Evolutionary conservation across 2,329 filamentous ascomycete genomes (phyloP).

Genomic region (Clonostachys chloroleuca): DNA sequence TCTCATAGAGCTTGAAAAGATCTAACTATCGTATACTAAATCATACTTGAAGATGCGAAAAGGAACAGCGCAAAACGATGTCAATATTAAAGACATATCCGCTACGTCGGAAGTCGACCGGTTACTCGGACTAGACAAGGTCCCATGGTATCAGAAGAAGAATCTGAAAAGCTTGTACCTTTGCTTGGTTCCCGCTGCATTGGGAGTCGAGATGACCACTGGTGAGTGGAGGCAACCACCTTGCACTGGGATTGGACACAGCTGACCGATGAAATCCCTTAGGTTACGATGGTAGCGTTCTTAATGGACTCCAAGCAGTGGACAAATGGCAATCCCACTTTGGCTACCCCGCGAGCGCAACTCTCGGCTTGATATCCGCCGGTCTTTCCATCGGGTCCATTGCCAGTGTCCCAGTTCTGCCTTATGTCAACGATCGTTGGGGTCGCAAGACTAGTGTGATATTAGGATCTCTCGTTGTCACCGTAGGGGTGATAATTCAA

Average conservation of each 20-base stretch:
- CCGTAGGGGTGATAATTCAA: constrained; percentile 49
- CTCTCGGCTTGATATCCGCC: constrained; percentile 54
- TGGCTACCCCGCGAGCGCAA: constrained; percentile 26
- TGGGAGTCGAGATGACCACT: constrained; percentile 49
- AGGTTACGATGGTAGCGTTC: constrained; percentile 20
- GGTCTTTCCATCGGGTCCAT: constrained; percentile 48
- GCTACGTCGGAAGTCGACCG: too few species aligned
- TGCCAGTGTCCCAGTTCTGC: constrained; percentile 43
- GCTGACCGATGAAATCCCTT: constrained; percentile 38
- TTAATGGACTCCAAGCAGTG: constrained; percentile 9
- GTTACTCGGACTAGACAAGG: constrained; percentile 24
- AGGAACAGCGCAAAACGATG: too few species aligned
- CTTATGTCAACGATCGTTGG: constrained; percentile 40
- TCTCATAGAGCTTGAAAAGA: too few species aligned
- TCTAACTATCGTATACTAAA: too few species aligned
- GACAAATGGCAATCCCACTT: constrained; percentile 19
- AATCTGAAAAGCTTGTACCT: constrained; percentile 54
- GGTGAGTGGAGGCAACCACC: constrained; percentile 8
- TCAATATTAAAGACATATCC: too few species aligned
- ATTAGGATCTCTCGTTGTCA: constrained; percentile 47
- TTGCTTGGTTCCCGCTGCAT: constrained; percentile 41
- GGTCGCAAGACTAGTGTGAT: constrained; percentile 52
- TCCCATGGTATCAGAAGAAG: constrained; percentile 52
- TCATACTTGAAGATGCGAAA: too few species aligned
- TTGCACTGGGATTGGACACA: constrained; percentile 21